Evolutionary conservation across 306 rosid species (phyloP).

Genomic region (Malus orientalis): DNA sequence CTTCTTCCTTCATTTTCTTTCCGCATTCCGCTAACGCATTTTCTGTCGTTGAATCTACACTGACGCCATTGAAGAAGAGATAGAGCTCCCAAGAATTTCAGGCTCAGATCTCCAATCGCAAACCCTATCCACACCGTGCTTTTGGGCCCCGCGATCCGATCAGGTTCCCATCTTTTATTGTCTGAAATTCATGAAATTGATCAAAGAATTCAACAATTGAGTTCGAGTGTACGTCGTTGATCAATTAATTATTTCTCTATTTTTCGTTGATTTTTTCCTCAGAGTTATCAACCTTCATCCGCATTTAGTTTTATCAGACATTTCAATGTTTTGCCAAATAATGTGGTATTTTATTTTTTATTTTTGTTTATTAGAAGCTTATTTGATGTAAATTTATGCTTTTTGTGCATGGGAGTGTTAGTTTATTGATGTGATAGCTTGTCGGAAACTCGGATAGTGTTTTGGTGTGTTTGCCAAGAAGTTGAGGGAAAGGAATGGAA

Average conservation of each 20-base stretch:
- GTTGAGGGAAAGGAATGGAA: background rate
- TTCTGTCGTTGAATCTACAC: slow-evolving; percentile 5
- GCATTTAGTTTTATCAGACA: background rate
- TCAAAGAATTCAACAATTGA: background rate
- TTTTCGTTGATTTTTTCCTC: background rate
- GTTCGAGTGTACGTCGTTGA: background rate
- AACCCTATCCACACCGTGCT: slow-evolving; percentile 24
- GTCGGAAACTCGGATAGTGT: background rate
- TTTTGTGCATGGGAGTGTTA: background rate
- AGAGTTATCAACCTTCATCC: background rate
- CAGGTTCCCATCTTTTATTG: slow-evolving; percentile 34
- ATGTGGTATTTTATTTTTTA: background rate
- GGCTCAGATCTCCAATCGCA: slow-evolving; percentile 44
- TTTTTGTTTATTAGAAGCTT: background rate
- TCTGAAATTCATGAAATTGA: background rate
- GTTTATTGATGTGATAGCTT: background rate
- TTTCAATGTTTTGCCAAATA: background rate
- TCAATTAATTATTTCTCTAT: background rate
- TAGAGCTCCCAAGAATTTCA: slow-evolving; percentile 12
- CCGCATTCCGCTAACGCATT: background rate
- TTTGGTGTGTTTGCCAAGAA: background rate
- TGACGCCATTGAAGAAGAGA: slow-evolving; percentile 33
- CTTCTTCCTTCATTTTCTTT: background rate
- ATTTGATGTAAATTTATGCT: background rate
- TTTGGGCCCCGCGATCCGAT: slow-evolving; percentile 22